A percentile compares a stretch with the other conserved stretches of the same genome.
phyloP scores from a whole-genome alignment of 2,329 filamentous ascomycete species.

The Cadophora sp. region DNA sequence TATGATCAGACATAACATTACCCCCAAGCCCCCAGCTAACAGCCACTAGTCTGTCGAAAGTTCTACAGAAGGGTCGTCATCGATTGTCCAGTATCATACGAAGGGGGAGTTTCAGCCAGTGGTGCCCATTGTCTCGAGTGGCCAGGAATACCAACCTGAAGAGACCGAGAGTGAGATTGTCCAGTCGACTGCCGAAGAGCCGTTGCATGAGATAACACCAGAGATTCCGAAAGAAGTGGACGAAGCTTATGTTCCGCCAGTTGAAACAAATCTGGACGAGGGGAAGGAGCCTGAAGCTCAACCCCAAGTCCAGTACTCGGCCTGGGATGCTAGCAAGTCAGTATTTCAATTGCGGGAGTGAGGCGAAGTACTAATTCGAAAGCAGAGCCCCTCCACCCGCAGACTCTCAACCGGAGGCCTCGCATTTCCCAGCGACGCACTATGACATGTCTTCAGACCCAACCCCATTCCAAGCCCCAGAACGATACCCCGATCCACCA shows the following conservation, averaged over 20 bases:
- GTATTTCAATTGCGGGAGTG: constrained; percentile 43
- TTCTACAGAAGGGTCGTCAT: constrained; percentile 31
- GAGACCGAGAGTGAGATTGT: constrained; percentile 39
- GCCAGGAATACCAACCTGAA: constrained; percentile 31
- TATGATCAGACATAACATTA: constrained; percentile 43
- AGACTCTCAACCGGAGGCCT: constrained; percentile 81
- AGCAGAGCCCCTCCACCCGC: constrained; percentile 58
- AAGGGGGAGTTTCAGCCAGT: constrained; percentile 45
- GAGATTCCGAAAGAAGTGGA: constrained; percentile 37
- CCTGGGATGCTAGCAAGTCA: constrained; percentile 58
- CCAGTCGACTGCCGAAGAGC: constrained; percentile 34
- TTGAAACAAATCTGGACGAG: constrained; percentile 36
- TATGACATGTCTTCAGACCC: constrained; percentile 86
- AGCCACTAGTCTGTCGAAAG: constrained; percentile 37
- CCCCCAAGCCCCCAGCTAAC: constrained; percentile 23
- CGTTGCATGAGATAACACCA: constrained; percentile 34
- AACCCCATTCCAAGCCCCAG: constrained; percentile 77
- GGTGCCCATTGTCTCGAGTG: constrained; percentile 27
- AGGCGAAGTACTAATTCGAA: neutral
- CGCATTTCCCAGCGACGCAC: constrained; percentile 77
- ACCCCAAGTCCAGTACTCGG: constrained; percentile 35
- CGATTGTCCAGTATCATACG: constrained; percentile 44
- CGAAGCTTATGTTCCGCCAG: constrained; percentile 43
- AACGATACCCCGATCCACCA: constrained; percentile 81
- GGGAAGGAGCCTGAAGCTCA: constrained; percentile 25